Evolutionary conservation across 192 early-diverging fungal species (phyloP).

Genomic region (Chytriomyces hyalinus): DNA sequence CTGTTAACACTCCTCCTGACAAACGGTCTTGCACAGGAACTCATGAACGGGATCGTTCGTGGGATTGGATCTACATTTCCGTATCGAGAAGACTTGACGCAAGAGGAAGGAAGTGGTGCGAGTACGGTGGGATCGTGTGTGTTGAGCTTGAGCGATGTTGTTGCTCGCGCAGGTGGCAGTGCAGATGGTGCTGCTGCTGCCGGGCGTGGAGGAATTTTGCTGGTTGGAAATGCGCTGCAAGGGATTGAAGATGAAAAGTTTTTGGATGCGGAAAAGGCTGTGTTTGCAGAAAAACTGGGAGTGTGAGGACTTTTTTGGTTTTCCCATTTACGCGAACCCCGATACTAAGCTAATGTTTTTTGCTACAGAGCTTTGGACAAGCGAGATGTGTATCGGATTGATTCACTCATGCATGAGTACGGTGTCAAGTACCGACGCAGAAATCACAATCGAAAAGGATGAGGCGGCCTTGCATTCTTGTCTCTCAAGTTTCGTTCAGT

Average conservation of each 20-base stretch:
- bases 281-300: background rate
- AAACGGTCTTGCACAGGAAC: background rate
- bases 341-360: background rate
- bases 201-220: no score
- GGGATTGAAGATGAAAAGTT: slow-evolving; percentile 18
- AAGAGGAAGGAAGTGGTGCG: slow-evolving; percentile 11
- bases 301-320: background rate
- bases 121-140: slow-evolving; percentile 12
- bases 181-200: background rate
- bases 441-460: slow-evolving; percentile 7
- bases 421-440: slow-evolving; percentile 30
- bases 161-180: background rate
- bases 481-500: no score
- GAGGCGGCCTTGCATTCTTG: background rate
- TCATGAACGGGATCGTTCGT: background rate
- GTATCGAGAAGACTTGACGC: slow-evolving; percentile 30
- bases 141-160: background rate
- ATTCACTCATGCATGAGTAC: slow-evolving; percentile 32
- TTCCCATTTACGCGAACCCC: background rate
- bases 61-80: slow-evolving; percentile 21
- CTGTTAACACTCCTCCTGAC: no score
- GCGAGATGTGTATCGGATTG: slow-evolving; percentile 24
- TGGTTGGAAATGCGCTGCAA: background rate
- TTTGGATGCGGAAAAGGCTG: background rate
- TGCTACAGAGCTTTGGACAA: slow-evolving; percentile 11